Evolutionary conservation across 768 basidiomycete genomes (phyloP), one percentile per base, ranked within the genome.

Genomic region (Phaffia australis): DNA sequence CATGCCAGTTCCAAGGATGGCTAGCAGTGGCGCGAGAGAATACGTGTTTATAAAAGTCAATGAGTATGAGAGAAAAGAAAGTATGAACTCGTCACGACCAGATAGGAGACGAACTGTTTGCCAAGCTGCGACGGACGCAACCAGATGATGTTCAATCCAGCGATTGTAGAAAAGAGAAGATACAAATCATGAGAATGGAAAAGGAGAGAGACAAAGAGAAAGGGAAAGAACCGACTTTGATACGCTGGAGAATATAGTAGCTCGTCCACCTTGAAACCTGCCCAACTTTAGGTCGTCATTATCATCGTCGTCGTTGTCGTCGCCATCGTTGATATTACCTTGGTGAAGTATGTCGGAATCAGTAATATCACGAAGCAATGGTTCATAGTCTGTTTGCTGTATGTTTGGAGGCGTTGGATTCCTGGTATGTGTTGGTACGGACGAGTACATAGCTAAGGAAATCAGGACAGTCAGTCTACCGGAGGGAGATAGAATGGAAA

Each of bases 1-100:
- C 59, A 55, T 56, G 3, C 66, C 66, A 25, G 66, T 67, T 15
- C 66, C 66, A 42, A 56, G 56, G 18, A 23, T 57, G 56, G 19
- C 18, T 57, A 19, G 56, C 27, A 11, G 35, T 42, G 6, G 35
- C 35, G 35, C 35, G 11, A 42, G 56, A 4, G 27, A 25, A 25
- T 14, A 27, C 5, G 56, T 7, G n/a, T 32, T 16, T 21, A 35
- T 18, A 29, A 9, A 19, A 27, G 5, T 2, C 19, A n/a, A 16
- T 27, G 9, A 46, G 7, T n/a, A 1, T 18, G 2, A 23, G 27
- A 46, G 29, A 46, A 42, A 25, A 46, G 25, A 4, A 7, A 64
- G 55, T 23, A 1, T 29, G 23, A 11, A 18, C 29, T 23, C 11
- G 23, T 8, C 2, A 0, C 2, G 14, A 11, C 47, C 15, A 42